Percentiles rank a stretch among this genome's conserved stretches.
Conservation (phyloP, 371 early-diverging fungal genomes). For the Actinomucor elegans region DNA sequence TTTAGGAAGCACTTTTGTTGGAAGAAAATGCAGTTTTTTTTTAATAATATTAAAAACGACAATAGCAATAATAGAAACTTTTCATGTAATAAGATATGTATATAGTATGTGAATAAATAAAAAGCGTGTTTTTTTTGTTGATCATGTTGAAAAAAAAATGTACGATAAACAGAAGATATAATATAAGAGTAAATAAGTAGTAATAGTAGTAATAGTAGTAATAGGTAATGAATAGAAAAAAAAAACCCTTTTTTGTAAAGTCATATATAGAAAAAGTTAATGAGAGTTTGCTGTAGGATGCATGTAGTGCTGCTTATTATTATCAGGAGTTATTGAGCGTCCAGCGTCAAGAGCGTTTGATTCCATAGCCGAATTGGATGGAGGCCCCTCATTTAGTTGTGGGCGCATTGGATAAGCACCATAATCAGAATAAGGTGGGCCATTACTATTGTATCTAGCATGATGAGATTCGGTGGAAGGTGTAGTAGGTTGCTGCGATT, state of each 20-base stretch:
- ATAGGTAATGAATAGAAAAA: neutral
- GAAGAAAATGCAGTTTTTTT: too few species aligned
- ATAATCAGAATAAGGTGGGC: conserved; percentile 1
- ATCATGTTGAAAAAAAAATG: too few species aligned
- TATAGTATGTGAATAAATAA: too few species aligned
- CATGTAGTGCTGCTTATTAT: conserved; percentile 21
- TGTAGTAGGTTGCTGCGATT: neutral
- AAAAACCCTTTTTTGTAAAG: neutral
- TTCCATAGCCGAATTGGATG: too few species aligned
- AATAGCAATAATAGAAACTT: too few species aligned
- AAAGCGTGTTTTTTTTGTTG: too few species aligned
- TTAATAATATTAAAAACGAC: too few species aligned
- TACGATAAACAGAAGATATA: neutral
- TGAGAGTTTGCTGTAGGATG: conserved; percentile 14
- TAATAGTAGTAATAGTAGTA: neutral
- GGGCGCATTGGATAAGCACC: conserved; percentile 10
- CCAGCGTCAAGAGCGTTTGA: conserved; percentile 26
- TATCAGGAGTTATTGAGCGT: conserved; percentile 20
- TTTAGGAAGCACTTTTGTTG: too few species aligned
- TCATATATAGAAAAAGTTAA: neutral
- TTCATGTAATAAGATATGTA: too few species aligned
- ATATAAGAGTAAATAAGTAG: neutral
- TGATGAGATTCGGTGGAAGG: neutral
- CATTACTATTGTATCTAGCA: conserved; percentile 1
- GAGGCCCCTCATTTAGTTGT: neutral